Percentiles rank a stretch among this genome's conserved stretches.
These are phyloP conservation scores for Coemansia reversa DNA, from an alignment of 192 early-diverging fungal genomes.

Conservation along the genomic window DNA sequence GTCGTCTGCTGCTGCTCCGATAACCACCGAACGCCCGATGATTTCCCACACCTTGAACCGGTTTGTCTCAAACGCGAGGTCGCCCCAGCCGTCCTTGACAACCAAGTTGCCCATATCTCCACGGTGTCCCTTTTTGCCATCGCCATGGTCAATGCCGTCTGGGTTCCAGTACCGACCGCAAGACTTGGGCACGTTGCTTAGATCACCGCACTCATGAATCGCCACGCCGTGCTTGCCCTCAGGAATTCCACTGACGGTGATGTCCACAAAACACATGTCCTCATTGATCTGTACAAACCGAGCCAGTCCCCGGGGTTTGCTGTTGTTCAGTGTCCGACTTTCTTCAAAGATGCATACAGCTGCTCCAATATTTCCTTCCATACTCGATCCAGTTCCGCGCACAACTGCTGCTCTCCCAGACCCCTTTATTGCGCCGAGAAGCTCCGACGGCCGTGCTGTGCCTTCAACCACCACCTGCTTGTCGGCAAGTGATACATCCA, in stretches of 20 bases:
- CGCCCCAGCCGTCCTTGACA: conserved; percentile 72
- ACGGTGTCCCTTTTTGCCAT: conserved; percentile 36
- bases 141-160: conserved; percentile 22
- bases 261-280: conserved; percentile 73
- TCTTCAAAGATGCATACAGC: conserved; percentile 91
- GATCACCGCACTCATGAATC: conserved; percentile 81
- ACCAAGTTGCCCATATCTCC: conserved; percentile 70
- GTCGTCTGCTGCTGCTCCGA: conserved; percentile 60
- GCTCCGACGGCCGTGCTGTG: conserved; percentile 46
- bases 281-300: conserved; percentile 77
- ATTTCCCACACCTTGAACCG: conserved; percentile 84
- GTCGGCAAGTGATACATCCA: conserved; percentile 65
- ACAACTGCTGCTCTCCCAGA: conserved; percentile 76
- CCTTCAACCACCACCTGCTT: conserved; percentile 78
- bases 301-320: conserved; percentile 61
- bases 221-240: conserved; percentile 68
- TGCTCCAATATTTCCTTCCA: conserved; percentile 64
- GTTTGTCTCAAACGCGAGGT: conserved; percentile 69
- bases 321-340: conserved; percentile 24
- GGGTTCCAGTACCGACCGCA: conserved; percentile 45
- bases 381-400: conserved; percentile 69
- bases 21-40: conserved; percentile 83
- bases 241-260: conserved; percentile 68
- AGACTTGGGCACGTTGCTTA: conserved; percentile 53
- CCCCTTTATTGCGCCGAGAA: conserved; percentile 65